Percentiles rank a stretch among this genome's conserved stretches.
Conservation (phyloP, 108 stramenopile genomes). For the Ochromonas danica region DNA sequence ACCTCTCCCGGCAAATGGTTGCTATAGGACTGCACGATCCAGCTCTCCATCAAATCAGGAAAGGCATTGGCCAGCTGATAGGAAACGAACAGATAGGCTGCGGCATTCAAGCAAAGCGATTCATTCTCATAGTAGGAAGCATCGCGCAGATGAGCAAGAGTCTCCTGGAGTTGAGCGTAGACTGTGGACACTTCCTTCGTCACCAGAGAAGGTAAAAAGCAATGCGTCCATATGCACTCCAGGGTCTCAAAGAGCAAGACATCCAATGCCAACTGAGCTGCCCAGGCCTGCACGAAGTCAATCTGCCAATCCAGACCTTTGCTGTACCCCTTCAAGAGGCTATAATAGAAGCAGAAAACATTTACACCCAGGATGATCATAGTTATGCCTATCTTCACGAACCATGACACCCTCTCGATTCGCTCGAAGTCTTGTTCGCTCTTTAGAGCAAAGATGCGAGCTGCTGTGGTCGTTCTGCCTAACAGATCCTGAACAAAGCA, state of each 20-base stretch:
- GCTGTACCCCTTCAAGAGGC: neutral
- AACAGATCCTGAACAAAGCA: neutral
- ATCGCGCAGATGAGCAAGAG: neutral
- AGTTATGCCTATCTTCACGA: neutral
- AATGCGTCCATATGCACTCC: constrained; percentile 4
- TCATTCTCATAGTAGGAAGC: neutral
- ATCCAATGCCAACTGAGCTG: neutral
- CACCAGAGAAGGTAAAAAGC: neutral
- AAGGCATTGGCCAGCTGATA: neutral
- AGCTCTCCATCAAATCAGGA: constrained; percentile 23
- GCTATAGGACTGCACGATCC: neutral
- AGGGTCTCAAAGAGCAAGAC: constrained; percentile 2
- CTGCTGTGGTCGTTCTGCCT: neutral
- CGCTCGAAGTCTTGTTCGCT: constrained; percentile 4
- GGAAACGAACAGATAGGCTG: constrained; percentile 4
- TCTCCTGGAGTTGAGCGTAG: neutral
- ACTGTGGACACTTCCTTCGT: neutral
- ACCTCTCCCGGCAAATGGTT: neutral
- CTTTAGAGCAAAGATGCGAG: neutral
- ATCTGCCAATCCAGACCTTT: constrained; percentile 6
- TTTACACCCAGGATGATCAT: neutral
- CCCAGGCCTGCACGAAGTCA: neutral
- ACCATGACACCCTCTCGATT: neutral
- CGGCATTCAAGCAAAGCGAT: constrained; percentile 1
- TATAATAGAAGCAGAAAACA: constrained; percentile 15